These are phyloP conservation scores for Colletotrichum destructivum DNA, from an alignment of 2,329 filamentous ascomycete species.

Conservation along the genomic window DNA sequence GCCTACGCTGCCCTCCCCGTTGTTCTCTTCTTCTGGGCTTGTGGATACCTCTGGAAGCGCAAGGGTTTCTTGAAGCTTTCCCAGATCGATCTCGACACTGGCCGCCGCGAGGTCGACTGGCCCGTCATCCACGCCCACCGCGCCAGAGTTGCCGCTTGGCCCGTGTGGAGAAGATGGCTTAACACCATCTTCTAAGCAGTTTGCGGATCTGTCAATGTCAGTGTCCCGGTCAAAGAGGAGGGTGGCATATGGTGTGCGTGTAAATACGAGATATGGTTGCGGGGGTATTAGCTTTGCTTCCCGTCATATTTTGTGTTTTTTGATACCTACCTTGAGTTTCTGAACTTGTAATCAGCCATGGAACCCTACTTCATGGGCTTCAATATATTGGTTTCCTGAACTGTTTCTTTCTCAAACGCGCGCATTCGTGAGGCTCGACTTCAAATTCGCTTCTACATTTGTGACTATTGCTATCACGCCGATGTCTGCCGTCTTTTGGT, in stretches of 20 bases:
- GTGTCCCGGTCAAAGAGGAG: not conserved
- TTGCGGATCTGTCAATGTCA: not conserved
- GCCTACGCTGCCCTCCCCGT: slow-evolving; percentile 68
- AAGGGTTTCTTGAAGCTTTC: slow-evolving; percentile 69
- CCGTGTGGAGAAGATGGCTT: slow-evolving; percentile 63
- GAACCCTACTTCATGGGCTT: not conserved
- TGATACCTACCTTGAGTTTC: slow-evolving; percentile 35
- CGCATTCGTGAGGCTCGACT: too few relatives aligned
- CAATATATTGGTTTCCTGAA: not conserved
- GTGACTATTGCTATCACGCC: too few relatives aligned
- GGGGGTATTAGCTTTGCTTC: not conserved
- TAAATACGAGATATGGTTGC: slow-evolving; percentile 5
- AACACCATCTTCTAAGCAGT: slow-evolving; percentile 55
- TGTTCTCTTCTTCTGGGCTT: slow-evolving; percentile 67
- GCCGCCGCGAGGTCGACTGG: slow-evolving; percentile 76
- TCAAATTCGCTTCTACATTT: too few relatives aligned
- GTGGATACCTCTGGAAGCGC: slow-evolving; percentile 77
- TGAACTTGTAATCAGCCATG: slow-evolving; percentile 16
- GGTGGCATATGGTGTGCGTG: slow-evolving; percentile 6
- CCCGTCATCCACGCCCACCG: slow-evolving; percentile 72
- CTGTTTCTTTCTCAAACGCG: too few relatives aligned
- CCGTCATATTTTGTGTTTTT: slow-evolving; percentile 10
- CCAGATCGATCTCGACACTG: slow-evolving; percentile 78
- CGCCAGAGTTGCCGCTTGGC: slow-evolving; percentile 64
- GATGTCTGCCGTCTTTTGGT: too few relatives aligned